Conservation (phyloP, 768 basidiomycete species). For the Boletus sp. region DNA sequence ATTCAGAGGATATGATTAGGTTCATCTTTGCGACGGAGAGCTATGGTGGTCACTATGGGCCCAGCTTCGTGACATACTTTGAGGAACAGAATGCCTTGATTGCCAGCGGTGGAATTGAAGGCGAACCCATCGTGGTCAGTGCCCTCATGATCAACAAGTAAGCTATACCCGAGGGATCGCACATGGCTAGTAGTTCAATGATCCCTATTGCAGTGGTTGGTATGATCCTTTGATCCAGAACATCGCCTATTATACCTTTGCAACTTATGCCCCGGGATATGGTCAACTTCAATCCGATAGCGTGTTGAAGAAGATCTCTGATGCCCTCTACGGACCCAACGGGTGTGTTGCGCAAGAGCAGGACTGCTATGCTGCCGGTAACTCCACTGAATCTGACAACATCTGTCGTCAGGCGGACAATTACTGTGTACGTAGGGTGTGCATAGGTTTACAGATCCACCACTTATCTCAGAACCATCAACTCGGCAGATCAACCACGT, state of each 20-base stretch:
- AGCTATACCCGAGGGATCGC: not conserved
- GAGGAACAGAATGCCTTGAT: conserved; percentile 59
- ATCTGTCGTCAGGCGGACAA: conserved; percentile 51
- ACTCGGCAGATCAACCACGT: conserved; percentile 41
- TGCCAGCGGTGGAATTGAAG: conserved; percentile 39
- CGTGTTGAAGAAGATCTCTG: conserved; percentile 45
- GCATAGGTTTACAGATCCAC: not conserved
- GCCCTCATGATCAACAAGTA: conserved; percentile 67
- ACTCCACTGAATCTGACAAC: conserved; percentile 39
- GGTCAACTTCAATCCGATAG: conserved; percentile 53
- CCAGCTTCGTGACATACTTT: conserved; percentile 61
- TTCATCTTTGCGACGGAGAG: conserved; percentile 66
- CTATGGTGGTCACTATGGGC: conserved; percentile 68
- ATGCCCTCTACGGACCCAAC: conserved; percentile 42
- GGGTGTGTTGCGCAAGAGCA: conserved; percentile 56
- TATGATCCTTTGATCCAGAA: conserved; percentile 63
- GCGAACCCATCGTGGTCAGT: conserved; percentile 53
- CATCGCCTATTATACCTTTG: conserved; percentile 57
- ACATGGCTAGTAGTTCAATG: not conserved
- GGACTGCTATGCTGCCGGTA: conserved; percentile 56
- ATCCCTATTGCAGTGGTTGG: conserved; percentile 47
- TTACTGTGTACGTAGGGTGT: conserved; percentile 48
- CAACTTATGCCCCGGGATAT: conserved; percentile 61
- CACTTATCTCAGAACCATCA: not conserved
- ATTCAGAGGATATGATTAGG: conserved; percentile 27